Percentiles rank a stretch among this genome's conserved stretches.
These are phyloP conservation scores for Aspergillus taichungensis DNA, from an alignment of 495 filamentous ascomycete genomes.

Conservation along the genomic window DNA sequence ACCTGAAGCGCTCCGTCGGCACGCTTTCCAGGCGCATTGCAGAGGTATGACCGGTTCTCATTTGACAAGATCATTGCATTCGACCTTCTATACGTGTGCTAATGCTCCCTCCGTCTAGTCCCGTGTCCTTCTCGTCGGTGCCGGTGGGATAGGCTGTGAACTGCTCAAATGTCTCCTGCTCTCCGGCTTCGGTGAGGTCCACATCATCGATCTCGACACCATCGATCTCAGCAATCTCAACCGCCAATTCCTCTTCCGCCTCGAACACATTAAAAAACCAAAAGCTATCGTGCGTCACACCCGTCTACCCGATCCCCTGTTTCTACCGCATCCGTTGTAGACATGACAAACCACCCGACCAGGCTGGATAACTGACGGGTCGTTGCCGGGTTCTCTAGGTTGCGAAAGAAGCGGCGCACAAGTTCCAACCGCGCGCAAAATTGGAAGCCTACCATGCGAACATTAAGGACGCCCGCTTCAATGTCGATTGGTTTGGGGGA, in stretches of 20 bases:
- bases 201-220: slow-evolving; percentile 95
- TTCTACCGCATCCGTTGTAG: neutral
- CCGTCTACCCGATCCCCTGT: neutral
- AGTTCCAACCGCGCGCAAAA: slow-evolving; percentile 83
- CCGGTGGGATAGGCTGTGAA: slow-evolving; percentile 96
- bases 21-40: slow-evolving; percentile 51
- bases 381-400: slow-evolving; percentile 47
- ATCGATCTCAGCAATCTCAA: slow-evolving; percentile 98
- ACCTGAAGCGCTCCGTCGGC: slow-evolving; percentile 54
- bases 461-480: slow-evolving; percentile 90
- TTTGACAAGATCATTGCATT: neutral
- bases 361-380: slow-evolving; percentile 12
- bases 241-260: slow-evolving; percentile 93
- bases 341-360: too few relatives aligned
- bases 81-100: neutral
- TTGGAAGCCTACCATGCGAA: slow-evolving; percentile 89
- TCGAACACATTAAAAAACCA: slow-evolving; percentile 95
- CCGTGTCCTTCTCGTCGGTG: slow-evolving; percentile 87
- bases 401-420: slow-evolving; percentile 83
- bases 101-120: slow-evolving; percentile 44
- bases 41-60: slow-evolving; percentile 39
- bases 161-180: slow-evolving; percentile 94
- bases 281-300: slow-evolving; percentile 71
- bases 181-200: slow-evolving; percentile 87
- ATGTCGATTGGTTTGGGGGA: slow-evolving; percentile 75